phyloP scores from a whole-genome alignment of 345 rosid species.

The Lepidium africanum region DNA sequence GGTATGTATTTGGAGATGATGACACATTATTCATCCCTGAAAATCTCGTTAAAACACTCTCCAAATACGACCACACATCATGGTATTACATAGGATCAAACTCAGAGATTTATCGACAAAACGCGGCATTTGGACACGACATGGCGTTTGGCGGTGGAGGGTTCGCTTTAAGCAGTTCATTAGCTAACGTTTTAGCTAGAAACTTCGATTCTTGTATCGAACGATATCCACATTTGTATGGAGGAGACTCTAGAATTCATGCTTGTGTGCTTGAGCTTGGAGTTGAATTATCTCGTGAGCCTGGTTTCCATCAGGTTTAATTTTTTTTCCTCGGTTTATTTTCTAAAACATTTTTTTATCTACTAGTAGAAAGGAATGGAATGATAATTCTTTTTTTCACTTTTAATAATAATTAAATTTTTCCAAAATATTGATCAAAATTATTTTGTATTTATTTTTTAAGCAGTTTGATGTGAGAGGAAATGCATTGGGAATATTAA shows the following conservation, averaged over 20 bases:
- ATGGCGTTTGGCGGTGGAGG: conserved; percentile 92
- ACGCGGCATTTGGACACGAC: conserved; percentile 43
- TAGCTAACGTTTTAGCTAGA: conserved; percentile 62
- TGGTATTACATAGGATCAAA: conserved; percentile 76
- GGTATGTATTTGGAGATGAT: conserved; percentile 89
- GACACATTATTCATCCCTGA: conserved; percentile 65
- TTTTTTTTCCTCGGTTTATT: too few relatives aligned
- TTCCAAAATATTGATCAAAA: too few relatives aligned
- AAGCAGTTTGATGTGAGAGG: conserved; percentile 66
- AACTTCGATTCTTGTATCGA: conserved; percentile 72
- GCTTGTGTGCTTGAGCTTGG: conserved; percentile 85
- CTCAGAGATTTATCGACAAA: conserved; percentile 64
- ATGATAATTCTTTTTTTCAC: too few relatives aligned
- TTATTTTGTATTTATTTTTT: background rate
- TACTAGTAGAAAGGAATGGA: too few relatives aligned
- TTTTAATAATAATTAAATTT: too few relatives aligned
- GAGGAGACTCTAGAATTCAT: conserved; percentile 65
- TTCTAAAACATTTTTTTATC: too few relatives aligned
- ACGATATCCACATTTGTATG: conserved; percentile 76
- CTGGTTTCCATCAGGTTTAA: conserved; percentile 92
- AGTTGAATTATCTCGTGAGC: conserved; percentile 56
- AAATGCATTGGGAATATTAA: conserved; percentile 55
- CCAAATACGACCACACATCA: conserved; percentile 63
- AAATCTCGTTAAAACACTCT: conserved; percentile 62
- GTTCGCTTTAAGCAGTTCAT: conserved; percentile 63